Evolutionary conservation across 73 alveolate species (phyloP).

Genomic region (Paramecium sonneborni): DNA sequence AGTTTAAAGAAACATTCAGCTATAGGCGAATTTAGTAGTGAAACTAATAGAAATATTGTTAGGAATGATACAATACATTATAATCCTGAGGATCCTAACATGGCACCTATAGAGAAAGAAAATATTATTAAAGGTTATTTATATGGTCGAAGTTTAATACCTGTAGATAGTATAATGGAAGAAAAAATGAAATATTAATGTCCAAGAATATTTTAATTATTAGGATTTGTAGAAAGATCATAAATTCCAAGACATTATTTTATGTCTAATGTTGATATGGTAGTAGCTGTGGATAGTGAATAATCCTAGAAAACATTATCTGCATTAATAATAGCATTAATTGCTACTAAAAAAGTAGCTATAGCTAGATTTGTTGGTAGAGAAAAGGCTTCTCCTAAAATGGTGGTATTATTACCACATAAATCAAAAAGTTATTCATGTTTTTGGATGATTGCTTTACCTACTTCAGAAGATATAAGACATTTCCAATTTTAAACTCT

Average conservation of each 20-base stretch:
- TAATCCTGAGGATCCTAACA: conserved; percentile 92
- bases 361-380: conserved; percentile 88
- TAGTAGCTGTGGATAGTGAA: conserved; percentile 85
- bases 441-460: conserved; percentile 84
- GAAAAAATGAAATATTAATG: conserved; percentile 80
- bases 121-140: conserved; percentile 85
- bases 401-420: conserved; percentile 90
- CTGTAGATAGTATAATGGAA: conserved; percentile 87
- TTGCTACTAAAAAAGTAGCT: conserved; percentile 81
- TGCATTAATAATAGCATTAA: conserved; percentile 88
- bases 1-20: conserved; percentile 86
- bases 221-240: conserved; percentile 85
- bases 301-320: conserved; percentile 82
- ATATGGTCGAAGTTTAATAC: conserved; percentile 93
- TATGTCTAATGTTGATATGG: conserved; percentile 91
- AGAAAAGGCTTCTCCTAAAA: conserved; percentile 82
- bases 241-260: conserved; percentile 90
- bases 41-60: conserved; percentile 80
- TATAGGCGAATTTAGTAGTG: conserved; percentile 77
- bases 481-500: conserved; percentile 91
- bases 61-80: conserved; percentile 77
- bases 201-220: conserved; percentile 79
- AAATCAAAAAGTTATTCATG: conserved; percentile 81
- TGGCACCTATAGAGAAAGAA: conserved; percentile 80
- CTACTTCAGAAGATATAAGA: conserved; percentile 95